A percentile compares a stretch with the other conserved stretches of the same genome.
Evolutionary conservation across 495 filamentous ascomycete genomes (phyloP).

Genomic region (Aspergillus olivimuriae): DNA sequence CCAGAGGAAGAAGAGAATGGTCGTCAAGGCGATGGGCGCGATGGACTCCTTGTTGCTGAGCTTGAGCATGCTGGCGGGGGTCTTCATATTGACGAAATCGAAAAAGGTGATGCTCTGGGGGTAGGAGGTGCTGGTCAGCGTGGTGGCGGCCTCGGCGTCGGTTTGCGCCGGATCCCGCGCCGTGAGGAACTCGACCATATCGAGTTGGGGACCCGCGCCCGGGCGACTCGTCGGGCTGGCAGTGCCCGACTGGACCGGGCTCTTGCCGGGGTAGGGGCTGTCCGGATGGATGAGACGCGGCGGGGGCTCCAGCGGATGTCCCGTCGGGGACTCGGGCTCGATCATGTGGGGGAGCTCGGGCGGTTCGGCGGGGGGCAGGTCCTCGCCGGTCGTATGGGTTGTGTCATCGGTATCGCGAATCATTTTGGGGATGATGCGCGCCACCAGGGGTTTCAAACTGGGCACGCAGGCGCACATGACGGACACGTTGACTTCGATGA

Average conservation of each 20-base stretch:
- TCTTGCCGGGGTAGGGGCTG: no score
- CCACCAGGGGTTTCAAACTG: slow-evolving; percentile 78
- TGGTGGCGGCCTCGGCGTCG: slow-evolving; percentile 29
- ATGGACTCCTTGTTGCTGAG: slow-evolving; percentile 52
- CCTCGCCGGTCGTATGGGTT: slow-evolving; percentile 9
- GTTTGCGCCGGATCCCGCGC: slow-evolving; percentile 15
- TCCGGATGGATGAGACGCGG: no score
- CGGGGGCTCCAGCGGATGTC: no score
- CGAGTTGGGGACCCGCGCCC: slow-evolving; percentile 18
- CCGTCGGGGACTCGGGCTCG: background rate
- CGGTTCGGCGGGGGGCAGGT: slow-evolving; percentile 8
- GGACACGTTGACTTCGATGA: slow-evolving; percentile 82
- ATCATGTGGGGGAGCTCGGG: slow-evolving; percentile 9
- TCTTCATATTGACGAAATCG: slow-evolving; percentile 78
- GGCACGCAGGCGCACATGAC: slow-evolving; percentile 86
- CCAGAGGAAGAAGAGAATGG: slow-evolving; percentile 79
- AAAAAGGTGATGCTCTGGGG: slow-evolving; percentile 49
- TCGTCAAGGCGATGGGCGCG: slow-evolving; percentile 54
- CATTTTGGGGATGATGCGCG: slow-evolving; percentile 66
- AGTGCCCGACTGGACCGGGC: slow-evolving; percentile 10
- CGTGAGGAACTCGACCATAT: slow-evolving; percentile 32
- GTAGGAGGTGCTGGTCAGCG: slow-evolving; percentile 25
- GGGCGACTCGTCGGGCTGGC: slow-evolving; percentile 7
- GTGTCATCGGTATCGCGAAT: slow-evolving; percentile 47
- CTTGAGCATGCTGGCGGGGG: slow-evolving; percentile 70